Evolutionary conservation across 306 rosid genomes (phyloP).

Genomic region (peach (Prunus persica)): Prunus_persica_NCBIv2 NC_034009.1:40353501-40354000

Average conservation of each 20-base stretch:
- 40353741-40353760: constrained; percentile 2
- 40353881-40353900: constrained; percentile 86
- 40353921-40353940: constrained; percentile 76
- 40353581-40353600: constrained; percentile 82
- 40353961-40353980: constrained; percentile 45
- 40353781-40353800: constrained; percentile 90
- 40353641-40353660: constrained; percentile 75
- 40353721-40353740: background rate
- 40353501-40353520: background rate
- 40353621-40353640: constrained; percentile 78
- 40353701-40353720: background rate
- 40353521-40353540: background rate
- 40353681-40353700: background rate
- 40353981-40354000: background rate
- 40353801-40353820: constrained; percentile 93
- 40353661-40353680: constrained; percentile 51
- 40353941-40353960: constrained; percentile 89
- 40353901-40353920: constrained; percentile 83
- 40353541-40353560: constrained; percentile 58
- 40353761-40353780: constrained; percentile 17
- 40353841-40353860: constrained; percentile 82
- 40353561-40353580: constrained; percentile 79
- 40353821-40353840: constrained; percentile 95
- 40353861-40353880: constrained; percentile 81
- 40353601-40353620: constrained; percentile 66